These are phyloP conservation scores for Trichoderma semiorbis DNA, from an alignment of 2,329 filamentous ascomycete species.

Conservation along the genomic window DNA sequence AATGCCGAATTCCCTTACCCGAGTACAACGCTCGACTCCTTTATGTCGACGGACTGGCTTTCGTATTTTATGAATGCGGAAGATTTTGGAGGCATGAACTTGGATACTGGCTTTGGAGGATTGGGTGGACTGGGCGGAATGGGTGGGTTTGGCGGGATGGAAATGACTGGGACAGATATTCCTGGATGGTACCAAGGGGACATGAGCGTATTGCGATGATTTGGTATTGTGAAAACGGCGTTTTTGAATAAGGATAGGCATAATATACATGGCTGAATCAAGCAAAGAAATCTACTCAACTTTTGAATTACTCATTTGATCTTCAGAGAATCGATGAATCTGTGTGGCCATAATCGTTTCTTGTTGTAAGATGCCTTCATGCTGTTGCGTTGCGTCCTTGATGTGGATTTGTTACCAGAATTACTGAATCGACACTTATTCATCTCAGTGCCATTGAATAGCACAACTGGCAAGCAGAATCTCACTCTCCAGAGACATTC, in stretches of 20 bases:
- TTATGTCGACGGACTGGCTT: constrained; percentile 11
- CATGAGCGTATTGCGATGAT: background rate
- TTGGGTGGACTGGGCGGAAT: background rate
- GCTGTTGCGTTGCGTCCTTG: background rate
- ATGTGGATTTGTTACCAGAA: background rate
- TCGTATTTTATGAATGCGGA: constrained; percentile 13
- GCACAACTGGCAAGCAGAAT: background rate
- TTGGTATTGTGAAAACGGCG: background rate
- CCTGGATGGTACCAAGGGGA: constrained; percentile 8
- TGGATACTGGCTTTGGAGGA: background rate
- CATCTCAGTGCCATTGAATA: background rate
- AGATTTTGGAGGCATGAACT: constrained; percentile 4
- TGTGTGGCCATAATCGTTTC: background rate
- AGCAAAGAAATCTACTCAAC: background rate
- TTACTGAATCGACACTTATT: background rate
- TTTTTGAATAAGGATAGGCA: background rate
- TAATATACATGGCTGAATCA: background rate
- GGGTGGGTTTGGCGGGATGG: background rate
- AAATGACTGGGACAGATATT: background rate
- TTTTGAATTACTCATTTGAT: background rate
- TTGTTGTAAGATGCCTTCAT: no score
- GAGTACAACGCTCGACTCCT: background rate
- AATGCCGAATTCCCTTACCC: constrained; percentile 8
- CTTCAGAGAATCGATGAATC: background rate
- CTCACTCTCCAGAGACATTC: background rate